Evolutionary conservation across 441 rosid genomes (phyloP).

Genomic region (Omphalea diandra): DNA sequence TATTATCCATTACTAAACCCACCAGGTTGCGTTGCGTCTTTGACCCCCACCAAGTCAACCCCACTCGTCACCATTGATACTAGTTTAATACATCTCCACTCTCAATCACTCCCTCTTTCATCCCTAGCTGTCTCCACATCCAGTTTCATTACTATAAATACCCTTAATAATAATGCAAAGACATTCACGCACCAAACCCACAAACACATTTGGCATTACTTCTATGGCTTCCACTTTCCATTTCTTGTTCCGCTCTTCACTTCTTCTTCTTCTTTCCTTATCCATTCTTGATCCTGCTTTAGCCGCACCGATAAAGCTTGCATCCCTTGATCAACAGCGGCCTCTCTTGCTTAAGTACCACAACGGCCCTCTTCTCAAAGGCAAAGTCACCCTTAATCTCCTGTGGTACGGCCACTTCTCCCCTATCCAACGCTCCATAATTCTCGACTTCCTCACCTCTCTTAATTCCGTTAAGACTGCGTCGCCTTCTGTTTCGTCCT

Average conservation of each 20-base stretch:
- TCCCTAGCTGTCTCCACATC: constrained; percentile 23
- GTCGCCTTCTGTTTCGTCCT: constrained; percentile 56
- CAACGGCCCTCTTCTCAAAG: constrained; percentile 70
- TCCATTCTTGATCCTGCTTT: constrained; percentile 16
- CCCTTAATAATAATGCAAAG: background rate
- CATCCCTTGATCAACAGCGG: constrained; percentile 61
- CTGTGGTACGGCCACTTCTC: constrained; percentile 81
- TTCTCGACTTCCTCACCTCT: constrained; percentile 70
- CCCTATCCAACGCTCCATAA: constrained; percentile 63
- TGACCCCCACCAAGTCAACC: constrained; percentile 17
- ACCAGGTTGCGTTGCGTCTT: background rate
- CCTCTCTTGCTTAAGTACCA: constrained; percentile 76
- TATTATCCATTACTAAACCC: background rate
- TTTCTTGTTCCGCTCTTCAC: constrained; percentile 26
- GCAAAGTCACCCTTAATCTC: constrained; percentile 60
- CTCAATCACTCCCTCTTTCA: background rate
- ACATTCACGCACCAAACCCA: background rate
- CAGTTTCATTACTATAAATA: constrained; percentile 7
- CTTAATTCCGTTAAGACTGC: constrained; percentile 31
- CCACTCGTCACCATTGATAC: constrained; percentile 17
- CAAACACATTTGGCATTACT: background rate
- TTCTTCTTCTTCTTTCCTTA: constrained; percentile 18
- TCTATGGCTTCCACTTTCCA: constrained; percentile 42
- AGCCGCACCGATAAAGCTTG: constrained; percentile 25
- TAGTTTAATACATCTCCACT: background rate